These are phyloP conservation scores for Trichoderma aggressivum DNA, from an alignment of 2,329 filamentous ascomycete species.

Conservation along the genomic window DNA sequence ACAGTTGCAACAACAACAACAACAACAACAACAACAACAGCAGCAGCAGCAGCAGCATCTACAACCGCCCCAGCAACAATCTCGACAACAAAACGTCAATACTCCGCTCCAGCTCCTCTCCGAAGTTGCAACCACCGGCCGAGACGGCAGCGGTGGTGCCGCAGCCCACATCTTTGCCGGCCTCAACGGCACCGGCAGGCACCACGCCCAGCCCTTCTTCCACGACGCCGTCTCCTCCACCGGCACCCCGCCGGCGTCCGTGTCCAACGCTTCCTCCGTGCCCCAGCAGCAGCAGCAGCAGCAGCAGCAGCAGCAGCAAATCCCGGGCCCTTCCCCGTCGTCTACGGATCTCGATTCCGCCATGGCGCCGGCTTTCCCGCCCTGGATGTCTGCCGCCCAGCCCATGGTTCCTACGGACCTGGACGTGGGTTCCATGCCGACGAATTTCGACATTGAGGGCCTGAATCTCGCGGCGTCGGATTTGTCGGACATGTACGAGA, in stretches of 20 bases:
- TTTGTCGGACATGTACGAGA: slow-evolving; percentile 30
- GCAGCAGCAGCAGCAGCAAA: background rate
- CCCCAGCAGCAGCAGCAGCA: too few relatives aligned
- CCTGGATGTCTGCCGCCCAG: slow-evolving; percentile 16
- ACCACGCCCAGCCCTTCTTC: slow-evolving; percentile 37
- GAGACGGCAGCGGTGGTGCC: slow-evolving; percentile 30
- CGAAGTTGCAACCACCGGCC: slow-evolving; percentile 52
- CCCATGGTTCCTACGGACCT: slow-evolving; percentile 1
- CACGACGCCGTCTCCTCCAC: slow-evolving; percentile 31
- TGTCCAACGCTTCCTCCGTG: background rate
- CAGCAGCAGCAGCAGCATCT: slow-evolving; percentile 23
- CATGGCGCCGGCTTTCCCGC: slow-evolving; percentile 27
- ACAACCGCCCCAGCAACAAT: slow-evolving; percentile 22
- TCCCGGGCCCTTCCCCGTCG: slow-evolving; percentile 3
- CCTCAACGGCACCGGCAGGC: slow-evolving; percentile 25
- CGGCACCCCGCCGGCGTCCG: slow-evolving; percentile 16
- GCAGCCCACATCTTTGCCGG: slow-evolving; percentile 24
- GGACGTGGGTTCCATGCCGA: slow-evolving; percentile 26
- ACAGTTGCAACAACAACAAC: slow-evolving; percentile 22
- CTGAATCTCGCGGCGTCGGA: slow-evolving; percentile 28
- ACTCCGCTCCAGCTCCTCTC: slow-evolving; percentile 56
- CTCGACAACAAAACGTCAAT: slow-evolving; percentile 36
- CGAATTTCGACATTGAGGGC: slow-evolving; percentile 31
- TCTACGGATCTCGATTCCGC: slow-evolving; percentile 25
- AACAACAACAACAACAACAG: slow-evolving; percentile 22